Percentiles rank a stretch among this genome's conserved stretches.
These are phyloP conservation scores for Parathielavia appendiculata DNA, from an alignment of 495 filamentous ascomycete species.

Conservation along the genomic window DNA sequence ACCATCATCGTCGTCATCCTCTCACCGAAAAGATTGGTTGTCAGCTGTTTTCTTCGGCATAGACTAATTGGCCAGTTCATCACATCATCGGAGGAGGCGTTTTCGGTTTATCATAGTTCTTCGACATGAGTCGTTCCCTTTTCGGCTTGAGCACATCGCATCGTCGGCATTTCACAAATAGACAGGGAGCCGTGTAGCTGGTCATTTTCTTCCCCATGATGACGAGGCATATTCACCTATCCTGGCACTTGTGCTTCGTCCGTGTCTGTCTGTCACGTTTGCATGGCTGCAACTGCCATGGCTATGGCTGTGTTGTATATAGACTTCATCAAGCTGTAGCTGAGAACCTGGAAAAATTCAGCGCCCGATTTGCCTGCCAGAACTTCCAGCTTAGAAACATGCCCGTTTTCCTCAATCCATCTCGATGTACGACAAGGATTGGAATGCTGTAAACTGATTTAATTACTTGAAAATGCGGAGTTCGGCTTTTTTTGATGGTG, in stretches of 20 bases:
- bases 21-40: neutral
- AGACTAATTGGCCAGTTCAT: constrained; percentile 17
- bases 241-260: neutral
- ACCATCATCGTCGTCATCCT: too few relatives aligned
- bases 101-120: constrained; percentile 16
- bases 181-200: constrained; percentile 1
- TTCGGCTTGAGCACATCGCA: constrained; percentile 7
- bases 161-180: constrained; percentile 9
- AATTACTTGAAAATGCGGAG: too few relatives aligned
- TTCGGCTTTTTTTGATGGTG: too few relatives aligned
- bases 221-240: neutral
- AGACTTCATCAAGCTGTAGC: too few relatives aligned
- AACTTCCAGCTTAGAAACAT: too few relatives aligned
- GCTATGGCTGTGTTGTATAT: too few relatives aligned
- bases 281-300: too few relatives aligned
- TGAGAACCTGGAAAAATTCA: too few relatives aligned
- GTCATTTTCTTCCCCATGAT: neutral
- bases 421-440: too few relatives aligned
- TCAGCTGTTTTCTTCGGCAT: constrained; percentile 4
- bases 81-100: constrained; percentile 19
- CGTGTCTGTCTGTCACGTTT: neutral
- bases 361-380: too few relatives aligned
- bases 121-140: neutral
- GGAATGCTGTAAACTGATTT: too few relatives aligned
- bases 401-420: too few relatives aligned